Evolutionary conservation across 1,284 basidiomycete species (phyloP).

Genomic region (Marasmius fiardii): DNA sequence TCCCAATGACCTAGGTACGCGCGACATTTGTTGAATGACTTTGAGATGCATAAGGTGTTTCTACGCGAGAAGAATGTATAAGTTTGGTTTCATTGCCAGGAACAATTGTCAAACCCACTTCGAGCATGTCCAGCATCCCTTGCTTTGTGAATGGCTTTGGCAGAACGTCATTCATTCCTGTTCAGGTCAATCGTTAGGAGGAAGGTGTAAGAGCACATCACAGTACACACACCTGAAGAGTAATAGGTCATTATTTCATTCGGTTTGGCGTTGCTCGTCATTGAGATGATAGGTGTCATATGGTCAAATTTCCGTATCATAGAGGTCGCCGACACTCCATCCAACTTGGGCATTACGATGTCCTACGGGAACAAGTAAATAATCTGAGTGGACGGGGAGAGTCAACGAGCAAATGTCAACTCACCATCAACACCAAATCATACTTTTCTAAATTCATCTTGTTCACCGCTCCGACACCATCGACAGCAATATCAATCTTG

Average conservation of each 20-base stretch:
- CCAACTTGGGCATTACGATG: slow-evolving; percentile 93
- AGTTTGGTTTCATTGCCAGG: not conserved
- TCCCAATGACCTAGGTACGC: slow-evolving; percentile 68
- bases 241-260: slow-evolving; percentile 92
- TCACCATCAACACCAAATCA: slow-evolving; percentile 91
- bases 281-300: slow-evolving; percentile 94
- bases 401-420: slow-evolving; percentile 24
- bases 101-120: slow-evolving; percentile 43
- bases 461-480: slow-evolving; percentile 91
- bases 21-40: slow-evolving; percentile 80
- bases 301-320: slow-evolving; percentile 93
- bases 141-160: slow-evolving; percentile 97
- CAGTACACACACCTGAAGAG: slow-evolving; percentile 51
- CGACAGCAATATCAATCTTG: slow-evolving; percentile 90
- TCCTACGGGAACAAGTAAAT: slow-evolving; percentile 49
- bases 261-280: slow-evolving; percentile 93
- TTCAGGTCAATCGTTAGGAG: slow-evolving; percentile 5
- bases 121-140: slow-evolving; percentile 87
- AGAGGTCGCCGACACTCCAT: slow-evolving; percentile 88
- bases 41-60: slow-evolving; percentile 95
- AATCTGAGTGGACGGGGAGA: slow-evolving; percentile 6
- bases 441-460: slow-evolving; percentile 97
- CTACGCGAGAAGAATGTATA: slow-evolving; percentile 29
- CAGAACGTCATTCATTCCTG: slow-evolving; percentile 96
- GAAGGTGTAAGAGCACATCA: not conserved